Base-by-base conservation (phyloP, 1,139 yeast genomes). In the Kodamaea alishanica region DNA sequence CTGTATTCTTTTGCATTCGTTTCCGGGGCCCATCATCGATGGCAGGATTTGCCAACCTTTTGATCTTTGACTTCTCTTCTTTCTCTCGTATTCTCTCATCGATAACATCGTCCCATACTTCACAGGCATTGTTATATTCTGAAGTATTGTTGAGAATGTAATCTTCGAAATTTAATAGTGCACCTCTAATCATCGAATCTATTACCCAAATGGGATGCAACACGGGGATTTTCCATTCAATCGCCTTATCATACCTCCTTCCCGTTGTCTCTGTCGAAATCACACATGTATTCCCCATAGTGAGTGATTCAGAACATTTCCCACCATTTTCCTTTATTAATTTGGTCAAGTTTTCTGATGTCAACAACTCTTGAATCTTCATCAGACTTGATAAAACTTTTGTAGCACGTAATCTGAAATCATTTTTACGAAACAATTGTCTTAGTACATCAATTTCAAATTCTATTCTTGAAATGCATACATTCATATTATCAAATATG, bases 191-290 rank as follows among this genome's bases (percentile, higher is more conserved):
- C 4, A 78, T 55, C 34, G 86, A 77, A 55, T 86, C 87, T 15
- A 73, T 51, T 3, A 89, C 59, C 94, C 95, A 89, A 37, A 76
- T 61, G 0, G 94, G 92, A 54, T 84, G 89, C 3, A 87, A 77
- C 1, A 81, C 73, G 1, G 86, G 84, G 3, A 81, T 75, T 5
- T 67, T 68, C 90, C 92, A 83, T 51, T 79, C 80, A 6, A 68
- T 42, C 1, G 92, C 89, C 55, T 76, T 81, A 24, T 64, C 65
- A 51, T 71, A 84, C 44, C 94, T 67, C 42, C 73, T 75, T 0
- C 96, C 95, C 12, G 61, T 52, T 24, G 63, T 60, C 34, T 72
- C 79, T 12, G 79, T 70, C 4, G 80, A 71, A 1, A 81, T 67
- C 2, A 87, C 65, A 47, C 79, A 73, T 4, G 77, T 60, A 33